Base-by-base conservation (phyloP, 257 asterid species). In the Salvia splendens region DNA sequence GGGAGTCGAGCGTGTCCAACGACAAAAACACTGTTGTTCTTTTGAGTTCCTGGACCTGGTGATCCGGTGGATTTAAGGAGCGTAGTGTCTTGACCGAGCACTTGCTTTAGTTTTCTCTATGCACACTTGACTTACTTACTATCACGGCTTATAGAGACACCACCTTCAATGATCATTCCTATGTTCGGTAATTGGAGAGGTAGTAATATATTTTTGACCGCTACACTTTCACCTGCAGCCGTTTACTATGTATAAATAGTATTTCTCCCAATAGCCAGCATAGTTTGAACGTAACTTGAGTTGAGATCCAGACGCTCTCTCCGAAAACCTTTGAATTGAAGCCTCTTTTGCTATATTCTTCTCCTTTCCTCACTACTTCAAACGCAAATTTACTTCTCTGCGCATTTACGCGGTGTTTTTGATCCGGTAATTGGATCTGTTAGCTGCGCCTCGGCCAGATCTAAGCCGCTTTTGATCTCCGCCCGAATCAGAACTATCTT, bases 241-340 rank as follows among this genome's bases (percentile, higher is more conserved):
- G 30, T 24, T 24, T 24, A 24, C 30, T 2, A 24, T 24, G 30
- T 24, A 24, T 24, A 24, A 24, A 24, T 24, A 24, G 30, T 24
- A 0, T 24, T 24, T 24, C 3, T 46, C 5, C 6, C 30, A 6
- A 7, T 46, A 14, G 17, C 7, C 16, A 15, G 4, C 16, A 12
- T 47, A 33, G 11, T 28, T 47, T 64, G 28, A 32, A 64, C 28
- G 53, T 28, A 14, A 65, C 16, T 38, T 0, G 53, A 65, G 77
- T 38, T 0, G 53, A 65, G 77, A 73, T 73, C 77, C 77, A 65
- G 65, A 59, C 32, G 67, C 33, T 15, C 36, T 72, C 70, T 54
- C 66, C 66, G 28, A 48, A 58, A 72, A 46, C 64, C 66, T 72
- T 64, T 72, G 53, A 54, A 64, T 72, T 71, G 24, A 65, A 64